These are phyloP conservation scores for Striga asiatica DNA, from an alignment of 257 asterid species.

Conservation along the genomic window DNA sequence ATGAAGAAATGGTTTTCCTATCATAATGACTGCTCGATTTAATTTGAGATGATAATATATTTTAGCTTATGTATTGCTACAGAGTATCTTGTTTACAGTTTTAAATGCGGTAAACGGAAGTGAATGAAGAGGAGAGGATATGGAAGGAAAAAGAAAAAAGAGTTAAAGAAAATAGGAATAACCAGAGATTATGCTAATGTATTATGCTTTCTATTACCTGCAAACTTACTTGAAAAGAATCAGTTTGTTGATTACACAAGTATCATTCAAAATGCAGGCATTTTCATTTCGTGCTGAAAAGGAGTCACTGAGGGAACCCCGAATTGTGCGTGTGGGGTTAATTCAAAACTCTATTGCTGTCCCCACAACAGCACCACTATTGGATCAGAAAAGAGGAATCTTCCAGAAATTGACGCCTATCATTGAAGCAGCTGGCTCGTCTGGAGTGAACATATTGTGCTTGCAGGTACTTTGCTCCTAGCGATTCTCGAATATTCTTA, in stretches of 20 bases:
- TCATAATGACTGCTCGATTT: too few relatives aligned
- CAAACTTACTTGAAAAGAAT: background rate
- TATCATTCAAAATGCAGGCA: constrained; percentile 41
- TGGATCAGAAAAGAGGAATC: constrained; percentile 65
- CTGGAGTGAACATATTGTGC: constrained; percentile 81
- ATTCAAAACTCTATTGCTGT: constrained; percentile 71
- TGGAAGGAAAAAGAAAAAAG: background rate
- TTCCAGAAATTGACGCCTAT: constrained; percentile 64
- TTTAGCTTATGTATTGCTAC: too few relatives aligned
- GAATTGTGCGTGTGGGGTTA: constrained; percentile 75
- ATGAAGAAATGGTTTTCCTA: too few relatives aligned
- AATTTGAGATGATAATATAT: too few relatives aligned
- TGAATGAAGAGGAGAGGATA: background rate
- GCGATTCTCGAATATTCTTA: constrained; percentile 3
- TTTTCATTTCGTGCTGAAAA: constrained; percentile 60
- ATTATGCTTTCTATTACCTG: background rate
- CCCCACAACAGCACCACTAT: constrained; percentile 62
- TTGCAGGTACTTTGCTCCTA: constrained; percentile 51
- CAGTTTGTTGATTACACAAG: background rate
- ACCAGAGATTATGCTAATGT: background rate
- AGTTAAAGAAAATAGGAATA: background rate
- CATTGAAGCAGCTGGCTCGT: constrained; percentile 81
- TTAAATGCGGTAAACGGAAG: background rate
- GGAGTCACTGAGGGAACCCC: constrained; percentile 72
- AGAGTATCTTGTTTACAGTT: background rate